phyloP scores from a whole-genome alignment of 352 stramenopile genomes.

The Phytophthora cryptogea region DNA sequence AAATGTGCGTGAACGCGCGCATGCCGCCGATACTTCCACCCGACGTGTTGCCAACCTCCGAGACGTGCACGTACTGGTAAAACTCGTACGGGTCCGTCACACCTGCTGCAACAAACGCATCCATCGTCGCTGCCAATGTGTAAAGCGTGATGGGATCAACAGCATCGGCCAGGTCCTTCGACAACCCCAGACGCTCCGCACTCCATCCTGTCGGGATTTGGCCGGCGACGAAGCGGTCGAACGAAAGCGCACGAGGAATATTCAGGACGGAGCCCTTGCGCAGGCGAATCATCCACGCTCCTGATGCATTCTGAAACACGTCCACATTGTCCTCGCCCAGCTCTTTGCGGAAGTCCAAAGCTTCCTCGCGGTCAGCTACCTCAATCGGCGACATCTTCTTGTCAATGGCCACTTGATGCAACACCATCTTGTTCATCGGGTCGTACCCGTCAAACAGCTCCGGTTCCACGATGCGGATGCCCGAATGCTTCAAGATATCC shows the following conservation, averaged over 20 bases:
- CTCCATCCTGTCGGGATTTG: constrained; percentile 91
- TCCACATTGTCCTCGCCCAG: constrained; percentile 85
- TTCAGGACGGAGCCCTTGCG: constrained; percentile 83
- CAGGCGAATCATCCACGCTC: constrained; percentile 85
- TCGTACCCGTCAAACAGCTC: constrained; percentile 90
- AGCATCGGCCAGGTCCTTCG: constrained; percentile 79
- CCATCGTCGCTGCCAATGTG: constrained; percentile 73
- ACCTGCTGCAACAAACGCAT: constrained; percentile 75
- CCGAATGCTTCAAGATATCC: constrained; percentile 72
- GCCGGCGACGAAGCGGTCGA: constrained; percentile 88
- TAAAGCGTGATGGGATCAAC: constrained; percentile 87
- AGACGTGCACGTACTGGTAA: constrained; percentile 92
- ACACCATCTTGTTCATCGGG: constrained; percentile 84
- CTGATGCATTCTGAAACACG: constrained; percentile 67
- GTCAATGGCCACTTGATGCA: constrained; percentile 88
- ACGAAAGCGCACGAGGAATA: constrained; percentile 77
- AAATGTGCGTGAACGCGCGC: constrained; percentile 78
- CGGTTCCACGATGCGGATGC: constrained; percentile 88
- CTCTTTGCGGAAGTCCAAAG: constrained; percentile 75
- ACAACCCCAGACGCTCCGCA: constrained; percentile 74
- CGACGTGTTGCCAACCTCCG: constrained; percentile 85
- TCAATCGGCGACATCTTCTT: constrained; percentile 89
- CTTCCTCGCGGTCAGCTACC: constrained; percentile 83
- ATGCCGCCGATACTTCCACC: constrained; percentile 86
- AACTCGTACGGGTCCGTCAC: constrained; percentile 92